These are phyloP conservation scores for Gynostemma pentaphyllum DNA, from an alignment of 306 rosid genomes.

Conservation along the genomic window DNA sequence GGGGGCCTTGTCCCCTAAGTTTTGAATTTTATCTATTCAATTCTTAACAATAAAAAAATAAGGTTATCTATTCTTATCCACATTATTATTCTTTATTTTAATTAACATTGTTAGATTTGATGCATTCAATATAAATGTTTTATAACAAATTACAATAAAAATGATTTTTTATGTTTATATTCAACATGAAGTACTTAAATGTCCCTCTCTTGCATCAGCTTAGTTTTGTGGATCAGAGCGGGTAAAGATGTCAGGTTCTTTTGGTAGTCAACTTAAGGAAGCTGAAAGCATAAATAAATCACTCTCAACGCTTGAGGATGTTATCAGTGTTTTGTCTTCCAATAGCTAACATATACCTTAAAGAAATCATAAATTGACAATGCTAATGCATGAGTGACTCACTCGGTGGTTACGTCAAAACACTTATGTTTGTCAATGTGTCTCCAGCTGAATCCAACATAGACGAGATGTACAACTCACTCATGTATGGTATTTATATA, in stretches of 20 bases:
- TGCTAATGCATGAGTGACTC: conserved; percentile 99
- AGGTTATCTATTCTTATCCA: no score
- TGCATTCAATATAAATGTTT: no score
- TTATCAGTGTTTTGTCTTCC: conserved; percentile 71
- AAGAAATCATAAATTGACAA: conserved; percentile 85
- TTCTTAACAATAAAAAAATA: no score
- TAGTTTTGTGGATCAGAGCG: conserved; percentile 96
- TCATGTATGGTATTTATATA: conserved; percentile 53
- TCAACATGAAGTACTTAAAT: neutral
- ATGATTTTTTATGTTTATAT: neutral
- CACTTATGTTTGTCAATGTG: conserved; percentile 88
- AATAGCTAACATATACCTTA: conserved; percentile 88
- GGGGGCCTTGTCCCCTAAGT: no score
- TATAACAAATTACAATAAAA: no score
- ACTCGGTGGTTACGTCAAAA: conserved; percentile 90
- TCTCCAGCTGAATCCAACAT: conserved; percentile 79
- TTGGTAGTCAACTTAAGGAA: conserved; percentile 83
- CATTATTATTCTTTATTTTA: no score
- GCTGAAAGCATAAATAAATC: conserved; percentile 97
- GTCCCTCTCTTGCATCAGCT: conserved; percentile 33
- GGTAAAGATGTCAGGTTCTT: conserved; percentile 82
- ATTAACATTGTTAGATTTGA: no score
- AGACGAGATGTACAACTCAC: conserved; percentile 88
- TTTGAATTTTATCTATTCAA: no score
- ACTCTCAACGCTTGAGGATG: conserved; percentile 92